Percentiles rank a stretch among this genome's conserved stretches.
Conservation (phyloP, 306 rosid genomes). For the Canavalia ensiformis region DNA sequence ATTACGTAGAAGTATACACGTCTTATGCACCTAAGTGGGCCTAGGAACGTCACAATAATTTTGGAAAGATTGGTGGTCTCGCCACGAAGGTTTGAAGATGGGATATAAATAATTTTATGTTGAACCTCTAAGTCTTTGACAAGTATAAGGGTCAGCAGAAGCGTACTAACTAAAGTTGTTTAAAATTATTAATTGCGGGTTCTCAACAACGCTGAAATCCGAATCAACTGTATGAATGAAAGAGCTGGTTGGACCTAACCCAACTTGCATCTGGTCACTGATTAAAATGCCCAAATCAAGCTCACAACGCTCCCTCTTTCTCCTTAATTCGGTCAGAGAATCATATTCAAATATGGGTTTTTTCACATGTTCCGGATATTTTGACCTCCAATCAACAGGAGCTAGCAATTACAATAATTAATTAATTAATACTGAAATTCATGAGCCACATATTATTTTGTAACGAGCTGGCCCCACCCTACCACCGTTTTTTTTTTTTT, state of each 20-base stretch:
- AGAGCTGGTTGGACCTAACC: slow-evolving; percentile 46
- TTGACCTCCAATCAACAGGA: slow-evolving; percentile 34
- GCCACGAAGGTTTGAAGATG: background rate
- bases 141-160: slow-evolving; percentile 36
- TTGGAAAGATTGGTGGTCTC: background rate
- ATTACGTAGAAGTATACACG: background rate
- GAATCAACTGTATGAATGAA: background rate
- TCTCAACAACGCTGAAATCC: slow-evolving; percentile 2
- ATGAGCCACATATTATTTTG: slow-evolving; percentile 37
- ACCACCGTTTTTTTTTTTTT: background rate
- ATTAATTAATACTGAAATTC: background rate
- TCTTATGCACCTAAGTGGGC: background rate
- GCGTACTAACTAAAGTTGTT: slow-evolving; percentile 17
- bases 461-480: background rate
- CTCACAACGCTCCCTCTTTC: slow-evolving; percentile 12
- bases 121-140: no score
- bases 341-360: slow-evolving; percentile 37
- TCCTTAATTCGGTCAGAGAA: slow-evolving; percentile 46
- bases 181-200: background rate
- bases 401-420: background rate
- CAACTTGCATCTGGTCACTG: slow-evolving; percentile 29
- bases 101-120: no score
- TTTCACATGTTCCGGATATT: slow-evolving; percentile 9
- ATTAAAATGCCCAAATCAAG: slow-evolving; percentile 38
- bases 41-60: slow-evolving; percentile 9